phyloP scores from a whole-genome alignment of 2,329 filamentous ascomycete species.

The Akanthomyces dipterigenus region DNA sequence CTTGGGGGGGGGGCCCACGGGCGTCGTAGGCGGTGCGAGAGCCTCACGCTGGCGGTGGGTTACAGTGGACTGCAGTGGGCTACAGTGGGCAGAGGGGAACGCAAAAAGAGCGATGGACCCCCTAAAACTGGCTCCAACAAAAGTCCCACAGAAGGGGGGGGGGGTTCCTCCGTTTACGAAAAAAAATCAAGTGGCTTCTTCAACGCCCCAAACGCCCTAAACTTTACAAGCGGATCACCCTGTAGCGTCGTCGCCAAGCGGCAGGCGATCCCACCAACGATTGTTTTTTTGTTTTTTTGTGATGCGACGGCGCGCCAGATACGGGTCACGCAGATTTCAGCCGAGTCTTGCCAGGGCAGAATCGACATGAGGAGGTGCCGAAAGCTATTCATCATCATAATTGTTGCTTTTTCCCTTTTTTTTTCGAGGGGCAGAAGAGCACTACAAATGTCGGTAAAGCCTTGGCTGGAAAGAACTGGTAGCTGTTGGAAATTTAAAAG shows the following conservation, averaged over 20 bases:
- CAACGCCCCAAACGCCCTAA: background rate
- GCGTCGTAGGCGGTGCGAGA: too few species aligned
- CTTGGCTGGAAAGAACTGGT: too few species aligned
- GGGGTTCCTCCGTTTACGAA: background rate
- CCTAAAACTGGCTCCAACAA: background rate
- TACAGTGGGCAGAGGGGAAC: background rate
- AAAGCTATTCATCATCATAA: too few species aligned
- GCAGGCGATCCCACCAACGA: background rate
- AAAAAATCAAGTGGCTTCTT: background rate
- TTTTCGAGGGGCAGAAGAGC: background rate
- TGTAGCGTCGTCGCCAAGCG: background rate
- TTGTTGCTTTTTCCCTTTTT: too few species aligned
- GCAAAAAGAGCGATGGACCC: too few species aligned
- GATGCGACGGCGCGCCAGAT: constrained; percentile 9
- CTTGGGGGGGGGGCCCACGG: background rate
- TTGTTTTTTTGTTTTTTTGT: background rate
- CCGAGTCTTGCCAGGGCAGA: background rate
- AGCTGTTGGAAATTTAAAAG: too few species aligned
- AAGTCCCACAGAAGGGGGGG: background rate
- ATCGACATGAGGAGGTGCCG: too few species aligned
- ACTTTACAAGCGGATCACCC: background rate
- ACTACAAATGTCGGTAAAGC: too few species aligned
- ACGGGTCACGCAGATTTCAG: background rate
- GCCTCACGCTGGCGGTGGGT: too few species aligned
- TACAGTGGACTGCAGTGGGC: background rate